Evolutionary conservation across 2,329 filamentous ascomycete species (phyloP), one percentile per base, ranked within the genome.

Genomic region (Nemania serpens): DNA sequence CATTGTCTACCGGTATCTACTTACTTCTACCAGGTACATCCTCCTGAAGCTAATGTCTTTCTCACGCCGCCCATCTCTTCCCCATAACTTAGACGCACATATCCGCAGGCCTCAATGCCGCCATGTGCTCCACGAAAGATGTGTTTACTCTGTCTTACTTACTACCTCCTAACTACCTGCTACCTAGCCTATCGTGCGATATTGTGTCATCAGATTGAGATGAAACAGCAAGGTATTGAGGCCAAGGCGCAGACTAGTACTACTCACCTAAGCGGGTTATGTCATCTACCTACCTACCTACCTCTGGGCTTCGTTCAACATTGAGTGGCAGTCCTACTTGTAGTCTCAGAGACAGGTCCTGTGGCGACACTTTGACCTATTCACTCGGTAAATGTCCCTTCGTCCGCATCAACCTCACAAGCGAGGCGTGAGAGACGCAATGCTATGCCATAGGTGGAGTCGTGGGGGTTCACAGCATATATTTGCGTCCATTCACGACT

Each of bases 381-480:
- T 18, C 54, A 25, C 17, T 9, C 18, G 33, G n/a, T 13, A 41
- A 29, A 18, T 41, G 18, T 62, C 59, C 59, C 55, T 59, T 61
- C 55, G 49, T 22, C 62, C 62, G 57, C 51, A 36, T 36, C 47
- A 45, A 59, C 61, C 52, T 60, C 52, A 55, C 61, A 66, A 59
- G 64, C 59, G 48, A 53, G 54, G 56, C 50, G 39, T 36, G 45
- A 42, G 57, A 51, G 39, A 62, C 43, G 62, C 62, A 64, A 59
- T 61, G 51, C 55, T 55, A 51, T 59, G 57, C 51, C 62, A 61
- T 66, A 62, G 65, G 66, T 69, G 69, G 68, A 67, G 64, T 62
- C 66, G 66, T 70, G 69, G 70, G 68, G 69, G 69, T 64, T 68
- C 67, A 66, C 65, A 64, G 61, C 68, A 66, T 67, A 64, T 64